Evolutionary conservation across 1,139 yeast species (phyloP), one percentile per base, ranked within the genome.

Genomic region (Debaryomyces sp.): DNA sequence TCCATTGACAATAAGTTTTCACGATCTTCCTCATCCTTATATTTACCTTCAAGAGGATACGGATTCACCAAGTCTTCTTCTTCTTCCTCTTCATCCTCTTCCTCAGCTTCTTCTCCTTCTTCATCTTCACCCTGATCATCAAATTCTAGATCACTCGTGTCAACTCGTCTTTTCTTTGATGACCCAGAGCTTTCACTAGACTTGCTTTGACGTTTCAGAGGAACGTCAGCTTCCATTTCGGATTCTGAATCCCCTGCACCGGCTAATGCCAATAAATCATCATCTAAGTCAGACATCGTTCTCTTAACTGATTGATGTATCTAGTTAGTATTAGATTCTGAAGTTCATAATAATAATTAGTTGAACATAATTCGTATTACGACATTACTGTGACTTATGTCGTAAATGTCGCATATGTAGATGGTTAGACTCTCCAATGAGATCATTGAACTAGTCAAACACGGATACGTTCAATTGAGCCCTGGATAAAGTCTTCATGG

Each of bases 31-130:
- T 85, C 96, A 66, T 91, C 88, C 61, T 84, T 88, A 72, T 85
- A 94, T 62, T 90, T 90, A 13, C 96, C 96, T 63, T 91, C 97
- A 50, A 94, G 70, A 2, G 99, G 99, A 65, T 92, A 94, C 6
- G 98, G 99, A 57, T 78, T 80, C 34, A 71, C 64, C 56, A 87
- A 79, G 46, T 73, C 73, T 18, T 59, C 64, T 8, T 58, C 64
- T 8, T 56, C 67, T 2, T 54, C 64, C 4, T 56, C 67, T 1
- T 57, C 66, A 1, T 59, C 68, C 3, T 60, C 62, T 4, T 55
- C 63, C 22, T 65, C 68, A 7, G 64, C 69, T 27, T 72, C 80
- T 1, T 68, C 77, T n/a, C n/a, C n/a, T 2, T 68, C 77, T 4
- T 67, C 78, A 9, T 73, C 77, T 8, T 67, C 78, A 17, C 64